Evolutionary conservation across 208 protist genomes (phyloP).

Genomic region (Naegleria gruberi): DNA sequence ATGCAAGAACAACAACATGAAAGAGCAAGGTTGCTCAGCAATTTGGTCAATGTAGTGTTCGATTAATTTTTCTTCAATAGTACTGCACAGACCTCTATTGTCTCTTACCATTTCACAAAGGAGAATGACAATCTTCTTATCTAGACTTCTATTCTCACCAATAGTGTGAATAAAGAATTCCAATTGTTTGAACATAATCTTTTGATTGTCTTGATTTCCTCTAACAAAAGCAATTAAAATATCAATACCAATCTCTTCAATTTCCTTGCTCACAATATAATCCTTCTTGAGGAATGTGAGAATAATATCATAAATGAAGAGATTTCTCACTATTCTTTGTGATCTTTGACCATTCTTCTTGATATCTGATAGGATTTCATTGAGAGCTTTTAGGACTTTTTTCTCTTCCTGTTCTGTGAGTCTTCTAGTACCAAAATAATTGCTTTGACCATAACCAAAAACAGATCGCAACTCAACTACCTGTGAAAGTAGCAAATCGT

Average conservation of each 20-base stretch:
- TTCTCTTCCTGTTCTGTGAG: background rate
- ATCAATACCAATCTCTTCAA: background rate
- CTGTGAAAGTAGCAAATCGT: background rate
- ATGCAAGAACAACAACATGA: background rate
- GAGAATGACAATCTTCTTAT: background rate
- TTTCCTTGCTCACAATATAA: background rate
- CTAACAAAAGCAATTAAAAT: background rate
- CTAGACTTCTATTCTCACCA: background rate
- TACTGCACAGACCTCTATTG: background rate
- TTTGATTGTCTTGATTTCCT: background rate
- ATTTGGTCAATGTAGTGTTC: background rate
- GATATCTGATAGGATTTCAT: background rate
- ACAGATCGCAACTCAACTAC: background rate
- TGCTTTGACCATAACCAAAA: background rate
- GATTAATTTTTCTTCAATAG: background rate
- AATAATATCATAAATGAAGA: background rate
- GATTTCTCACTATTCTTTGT: constrained; percentile 5
- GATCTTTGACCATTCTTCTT: background rate
- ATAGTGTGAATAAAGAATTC: background rate
- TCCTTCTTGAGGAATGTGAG: background rate
- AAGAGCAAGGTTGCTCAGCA: background rate
- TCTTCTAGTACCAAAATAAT: background rate
- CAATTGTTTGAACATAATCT: background rate
- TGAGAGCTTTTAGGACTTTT: background rate
- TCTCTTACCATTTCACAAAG: constrained; percentile 4